Base-by-base conservation (phyloP, 805 yeast genomes). In the Millerago galiae region DNA sequence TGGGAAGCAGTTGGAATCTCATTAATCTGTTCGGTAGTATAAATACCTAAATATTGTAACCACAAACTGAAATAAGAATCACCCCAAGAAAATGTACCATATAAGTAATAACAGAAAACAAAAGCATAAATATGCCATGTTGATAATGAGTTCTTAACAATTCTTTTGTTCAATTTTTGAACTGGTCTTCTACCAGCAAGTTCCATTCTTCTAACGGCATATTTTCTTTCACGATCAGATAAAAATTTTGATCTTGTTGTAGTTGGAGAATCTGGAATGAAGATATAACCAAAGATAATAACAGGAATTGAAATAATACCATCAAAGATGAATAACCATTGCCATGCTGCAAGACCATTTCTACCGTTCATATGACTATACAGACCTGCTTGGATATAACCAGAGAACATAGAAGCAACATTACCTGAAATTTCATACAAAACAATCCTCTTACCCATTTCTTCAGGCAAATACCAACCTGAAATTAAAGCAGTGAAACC, bases 361-460 rank as follows among this genome's bases (percentile, higher is more conserved):
- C 46, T 60, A 34, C 74, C 73, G 40, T 60, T 53, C 51, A 75
- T 54, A 21, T 53, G 42, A 30, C 62, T 52, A 30, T 63, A 65
- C 21, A 74, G 61, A 12, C 74, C 71, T 6, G 77, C 71, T 40
- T 76, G 76, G 35, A 75, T 62, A 43, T 68, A 67, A 29, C 77
- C 76, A 0, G 74, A 67, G n/a, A 74, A 67, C 50, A 74, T 67
- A 14, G 66, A 54, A 13, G 76, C 77, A 34, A 73, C 53, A 40
- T 63, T 68, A 42, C 72, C 76, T 27, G 75, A 69, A 25, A 65
- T 55, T 38, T 65, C 67, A 54, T 66, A 71, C 34, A 67, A 56
- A 16, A 67, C 71, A 11, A 70, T 69, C 50, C 78, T 60, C 48
- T 74, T 63, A 16, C 67, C 55, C 26, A 71, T 55, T 54, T 74